phyloP scores from a whole-genome alignment of 441 rosid genomes.

The Pelargonium australe region DNA sequence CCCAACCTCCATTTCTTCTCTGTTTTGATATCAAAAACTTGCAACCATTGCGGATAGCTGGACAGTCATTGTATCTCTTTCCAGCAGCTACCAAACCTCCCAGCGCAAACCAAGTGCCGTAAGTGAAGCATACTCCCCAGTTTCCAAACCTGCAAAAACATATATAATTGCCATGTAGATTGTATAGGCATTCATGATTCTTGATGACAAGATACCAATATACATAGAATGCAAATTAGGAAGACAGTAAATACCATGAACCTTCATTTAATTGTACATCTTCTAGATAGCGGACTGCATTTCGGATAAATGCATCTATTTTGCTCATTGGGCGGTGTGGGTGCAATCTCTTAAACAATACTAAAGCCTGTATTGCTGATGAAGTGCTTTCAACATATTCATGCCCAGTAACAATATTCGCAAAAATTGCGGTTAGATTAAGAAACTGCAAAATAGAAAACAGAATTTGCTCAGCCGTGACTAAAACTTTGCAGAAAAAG shows the following conservation, averaged over 20 bases:
- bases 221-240: no score
- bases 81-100: conserved; percentile 15
- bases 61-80: conserved; percentile 5
- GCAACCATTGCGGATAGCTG: conserved; percentile 12
- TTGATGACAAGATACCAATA: no score
- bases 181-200: no score
- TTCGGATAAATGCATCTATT: conserved; percentile 28
- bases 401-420: conserved; percentile 40
- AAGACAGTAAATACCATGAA: conserved; percentile 28
- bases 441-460: neutral
- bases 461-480: neutral
- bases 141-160: conserved; percentile 14
- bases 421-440: conserved; percentile 38
- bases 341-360: conserved; percentile 30
- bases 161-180: no score
- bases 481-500: neutral
- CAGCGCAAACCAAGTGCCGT: conserved; percentile 18
- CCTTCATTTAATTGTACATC: conserved; percentile 33
- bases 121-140: conserved; percentile 14
- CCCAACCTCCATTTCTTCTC: conserved; percentile 12
- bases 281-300: conserved; percentile 30
- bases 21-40: conserved; percentile 8
- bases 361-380: conserved; percentile 30
- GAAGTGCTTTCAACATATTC: conserved; percentile 36
- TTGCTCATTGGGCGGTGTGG: conserved; percentile 27